Base-by-base conservation (phyloP, 2,329 filamentous ascomycete genomes). In the Annulohypoxylon truncatum region DNA sequence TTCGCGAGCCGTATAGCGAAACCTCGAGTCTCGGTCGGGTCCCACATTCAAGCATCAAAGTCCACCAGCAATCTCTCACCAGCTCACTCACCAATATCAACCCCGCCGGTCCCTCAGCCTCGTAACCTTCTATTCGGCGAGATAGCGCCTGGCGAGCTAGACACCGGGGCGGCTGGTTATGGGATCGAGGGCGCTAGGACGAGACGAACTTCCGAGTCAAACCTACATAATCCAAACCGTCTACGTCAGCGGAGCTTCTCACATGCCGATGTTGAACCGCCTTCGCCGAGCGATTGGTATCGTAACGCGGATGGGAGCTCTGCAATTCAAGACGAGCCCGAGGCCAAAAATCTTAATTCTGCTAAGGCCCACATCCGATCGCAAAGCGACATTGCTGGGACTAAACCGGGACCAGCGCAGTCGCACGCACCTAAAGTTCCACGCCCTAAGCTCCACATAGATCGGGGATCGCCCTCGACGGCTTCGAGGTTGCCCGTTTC, bases 61-160 rank as follows among this genome's bases (percentile, higher is more conserved):
- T 82, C 83, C 15, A 79, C 79, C 75, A 79, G 77, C 44, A 81
- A 80, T 64, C 77, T 83, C 29, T 77, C 80, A 26, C 79, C 79
- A 24, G 70, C 68, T 47, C 58, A 64, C 20, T 72, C 79, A 50
- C 72, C 74, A 24, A 67, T 64, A 64, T 64, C 73, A 6, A 44
- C 70, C 24, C 69, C 74, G n/a, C 69, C 73, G 8, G 52, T 70
- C 74, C 80, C 75, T 70, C 75, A 77, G 67, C 72, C 72, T 54
- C 71, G 83, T 57, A 84, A 84, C 66, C 86, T 92, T 33, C 80
- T 94, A 18, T 95, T 95, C 79, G 92, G 92, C 35, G 92, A 94
- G 77, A 85, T 94, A 70, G 80, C 89, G 26, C 84, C 87, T n/a
- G 82, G 87, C 35, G 83, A 87, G 70, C 83, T 82, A 72, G 82